Evolutionary conservation across 768 basidiomycete genomes (phyloP).

Genomic region (Xanthoconium purpureum): DNA sequence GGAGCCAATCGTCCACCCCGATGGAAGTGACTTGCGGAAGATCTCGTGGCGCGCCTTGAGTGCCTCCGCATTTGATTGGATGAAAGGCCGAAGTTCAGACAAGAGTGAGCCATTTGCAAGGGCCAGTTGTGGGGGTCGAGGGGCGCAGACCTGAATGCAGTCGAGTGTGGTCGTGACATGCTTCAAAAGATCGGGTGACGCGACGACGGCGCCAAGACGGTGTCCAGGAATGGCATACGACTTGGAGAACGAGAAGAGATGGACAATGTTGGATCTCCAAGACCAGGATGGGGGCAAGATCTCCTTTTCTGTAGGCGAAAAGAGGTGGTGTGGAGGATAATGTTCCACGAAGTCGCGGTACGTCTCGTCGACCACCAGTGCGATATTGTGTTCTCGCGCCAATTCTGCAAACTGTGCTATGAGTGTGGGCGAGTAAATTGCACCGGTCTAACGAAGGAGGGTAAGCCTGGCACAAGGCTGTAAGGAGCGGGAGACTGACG

Average conservation of each 20-base stretch:
- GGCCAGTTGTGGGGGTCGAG: conserved; percentile 69
- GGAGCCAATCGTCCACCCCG: conserved; percentile 58
- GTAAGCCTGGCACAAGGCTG: background rate
- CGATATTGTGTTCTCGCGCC: conserved; percentile 50
- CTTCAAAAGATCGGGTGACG: conserved; percentile 50
- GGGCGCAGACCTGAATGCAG: conserved; percentile 77
- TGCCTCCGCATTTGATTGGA: conserved; percentile 47
- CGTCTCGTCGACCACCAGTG: conserved; percentile 83
- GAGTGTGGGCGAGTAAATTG: conserved; percentile 56
- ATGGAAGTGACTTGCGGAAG: conserved; percentile 49
- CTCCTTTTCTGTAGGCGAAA: conserved; percentile 29
- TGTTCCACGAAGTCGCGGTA: conserved; percentile 76
- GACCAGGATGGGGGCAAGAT: conserved; percentile 20
- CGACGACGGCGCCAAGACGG: conserved; percentile 69
- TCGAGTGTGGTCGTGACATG: conserved; percentile 63
- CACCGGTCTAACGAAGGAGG: conserved; percentile 52
- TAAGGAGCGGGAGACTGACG: conserved; percentile 31
- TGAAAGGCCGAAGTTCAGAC: conserved; percentile 47
- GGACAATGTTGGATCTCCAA: conserved; percentile 64
- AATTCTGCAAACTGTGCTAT: conserved; percentile 59
- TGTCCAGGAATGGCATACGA: conserved; percentile 80
- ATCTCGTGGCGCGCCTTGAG: conserved; percentile 52
- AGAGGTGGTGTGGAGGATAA: conserved; percentile 54
- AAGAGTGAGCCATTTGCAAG: conserved; percentile 52
- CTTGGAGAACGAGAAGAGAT: conserved; percentile 81